Evolutionary conservation across 331 rosid species (phyloP), one percentile per base, ranked within the genome.

Genomic region (Pyracantha coccinea): DNA sequence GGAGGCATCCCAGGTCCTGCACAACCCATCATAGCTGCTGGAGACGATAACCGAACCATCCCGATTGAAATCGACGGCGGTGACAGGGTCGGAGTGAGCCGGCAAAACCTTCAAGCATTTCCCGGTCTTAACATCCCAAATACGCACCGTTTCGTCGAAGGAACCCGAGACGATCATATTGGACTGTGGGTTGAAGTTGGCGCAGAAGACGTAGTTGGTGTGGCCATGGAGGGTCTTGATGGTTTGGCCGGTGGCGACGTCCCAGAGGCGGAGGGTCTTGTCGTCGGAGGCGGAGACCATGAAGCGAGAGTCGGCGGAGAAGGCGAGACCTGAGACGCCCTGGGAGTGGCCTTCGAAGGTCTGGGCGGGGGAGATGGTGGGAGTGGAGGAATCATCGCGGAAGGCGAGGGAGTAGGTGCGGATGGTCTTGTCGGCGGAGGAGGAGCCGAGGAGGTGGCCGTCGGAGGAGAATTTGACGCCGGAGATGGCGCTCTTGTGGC

Each of bases 211-310:
- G 52, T 85, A 87, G 78, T 94, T 90, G 53, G 97, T 91, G 87
- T 94, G 99, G 15, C 99, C 97, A 14, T 80, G 72, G 20, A 92
- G 89, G 68, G 97, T 90, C 78, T 88, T 88, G 78, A 94, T 74
- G 7, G 81, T 88, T 6, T 90, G 76, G 0, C 96, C 97, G 0
- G 97, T 74, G 20, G 88, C 78, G 31, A 92, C 91, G 69, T 94
- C 97, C 97, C 99, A 90, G 23, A 94, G 83, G 27, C 93, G 92
- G 68, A 90, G 87, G 76, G 93, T 94, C 83, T 92, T 92, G 86
- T 94, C 97, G 80, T 92, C 97, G 74, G 97, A 94, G 81, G 97
- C 96, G 2, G 99, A 92, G 60, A 88, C 96, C 2, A 94, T 86
- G 71, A 81, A 88, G 7, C 96, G 93, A 3, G 92, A 86, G 80